Evolutionary conservation across 2,329 filamentous ascomycete genomes (phyloP).

Genomic region (Lasiodiplodia sp.): DNA sequence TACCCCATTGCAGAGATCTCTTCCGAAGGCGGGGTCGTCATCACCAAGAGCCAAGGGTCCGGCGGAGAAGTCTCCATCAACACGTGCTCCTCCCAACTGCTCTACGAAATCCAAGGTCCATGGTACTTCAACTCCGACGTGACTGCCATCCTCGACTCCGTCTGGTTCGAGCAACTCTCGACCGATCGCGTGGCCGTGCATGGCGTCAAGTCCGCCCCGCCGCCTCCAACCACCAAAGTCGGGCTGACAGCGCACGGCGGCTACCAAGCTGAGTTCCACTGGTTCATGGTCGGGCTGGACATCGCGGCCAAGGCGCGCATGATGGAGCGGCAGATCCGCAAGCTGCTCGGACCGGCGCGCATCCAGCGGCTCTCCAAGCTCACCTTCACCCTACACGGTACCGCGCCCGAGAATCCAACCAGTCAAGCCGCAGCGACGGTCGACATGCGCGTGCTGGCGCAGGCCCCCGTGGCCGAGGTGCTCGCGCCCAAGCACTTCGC

Average conservation of each 20-base stretch:
- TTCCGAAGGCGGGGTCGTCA: slow-evolving; percentile 37
- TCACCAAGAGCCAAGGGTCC: slow-evolving; percentile 36
- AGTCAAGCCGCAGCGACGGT: slow-evolving; percentile 60
- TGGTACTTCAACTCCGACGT: slow-evolving; percentile 67
- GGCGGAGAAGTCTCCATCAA: slow-evolving; percentile 35
- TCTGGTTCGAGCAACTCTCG: slow-evolving; percentile 61
- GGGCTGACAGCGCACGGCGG: slow-evolving; percentile 55
- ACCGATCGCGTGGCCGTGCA: slow-evolving; percentile 58
- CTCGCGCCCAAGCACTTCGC: slow-evolving; percentile 49
- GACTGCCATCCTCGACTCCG: slow-evolving; percentile 58
- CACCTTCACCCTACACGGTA: slow-evolving; percentile 52
- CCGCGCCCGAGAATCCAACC: slow-evolving; percentile 47
- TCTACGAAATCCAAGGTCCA: slow-evolving; percentile 48
- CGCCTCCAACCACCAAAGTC: slow-evolving; percentile 51
- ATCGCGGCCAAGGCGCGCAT: slow-evolving; percentile 53
- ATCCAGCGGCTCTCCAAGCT: slow-evolving; percentile 45
- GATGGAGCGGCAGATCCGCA: slow-evolving; percentile 48
- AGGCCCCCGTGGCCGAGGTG: slow-evolving; percentile 51
- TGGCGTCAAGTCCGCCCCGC: slow-evolving; percentile 53
- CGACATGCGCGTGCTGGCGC: slow-evolving; percentile 55
- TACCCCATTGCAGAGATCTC: slow-evolving; percentile 44
- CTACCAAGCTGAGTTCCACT: slow-evolving; percentile 57
- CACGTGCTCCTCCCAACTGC: slow-evolving; percentile 33
- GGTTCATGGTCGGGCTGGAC: slow-evolving; percentile 54
- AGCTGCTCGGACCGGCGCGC: slow-evolving; percentile 46